phyloP scores from a whole-genome alignment of 169 alveolate genomes.

The Blepharisma undulans region DNA sequence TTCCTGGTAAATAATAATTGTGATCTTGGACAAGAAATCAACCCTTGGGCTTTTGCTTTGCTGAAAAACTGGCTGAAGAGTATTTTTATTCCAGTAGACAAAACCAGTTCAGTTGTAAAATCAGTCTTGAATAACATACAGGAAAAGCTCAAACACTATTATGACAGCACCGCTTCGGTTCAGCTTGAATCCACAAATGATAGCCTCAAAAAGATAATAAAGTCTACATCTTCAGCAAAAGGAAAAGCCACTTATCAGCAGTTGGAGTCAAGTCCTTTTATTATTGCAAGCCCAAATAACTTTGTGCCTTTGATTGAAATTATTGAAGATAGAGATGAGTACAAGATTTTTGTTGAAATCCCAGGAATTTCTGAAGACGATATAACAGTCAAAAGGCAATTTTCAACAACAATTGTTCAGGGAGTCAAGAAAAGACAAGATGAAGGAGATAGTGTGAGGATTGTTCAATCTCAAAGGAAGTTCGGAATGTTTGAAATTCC shows the following conservation, averaged over 20 bases:
- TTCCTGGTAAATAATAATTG: background rate
- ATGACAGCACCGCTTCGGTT: background rate
- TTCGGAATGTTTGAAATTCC: background rate
- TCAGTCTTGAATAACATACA: background rate
- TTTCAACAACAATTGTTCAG: background rate
- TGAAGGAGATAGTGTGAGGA: background rate
- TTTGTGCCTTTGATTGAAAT: background rate
- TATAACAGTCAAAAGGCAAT: background rate
- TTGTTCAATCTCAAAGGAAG: background rate
- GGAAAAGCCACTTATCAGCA: background rate
- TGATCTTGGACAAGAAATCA: background rate
- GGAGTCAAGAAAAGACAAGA: background rate
- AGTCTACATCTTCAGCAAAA: background rate
- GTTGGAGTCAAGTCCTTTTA: background rate
- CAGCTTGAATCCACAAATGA: background rate
- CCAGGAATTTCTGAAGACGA: background rate
- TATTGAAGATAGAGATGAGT: background rate
- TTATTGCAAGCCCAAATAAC: background rate
- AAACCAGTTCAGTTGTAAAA: background rate
- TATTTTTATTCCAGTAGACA: background rate
- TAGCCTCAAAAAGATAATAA: background rate
- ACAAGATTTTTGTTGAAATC: background rate
- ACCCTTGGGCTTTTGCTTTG: background rate
- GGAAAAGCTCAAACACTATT: background rate
- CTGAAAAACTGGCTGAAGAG: background rate